Evolutionary conservation across 495 filamentous ascomycete species (phyloP).

Genomic region (Penicillium manginii): DNA sequence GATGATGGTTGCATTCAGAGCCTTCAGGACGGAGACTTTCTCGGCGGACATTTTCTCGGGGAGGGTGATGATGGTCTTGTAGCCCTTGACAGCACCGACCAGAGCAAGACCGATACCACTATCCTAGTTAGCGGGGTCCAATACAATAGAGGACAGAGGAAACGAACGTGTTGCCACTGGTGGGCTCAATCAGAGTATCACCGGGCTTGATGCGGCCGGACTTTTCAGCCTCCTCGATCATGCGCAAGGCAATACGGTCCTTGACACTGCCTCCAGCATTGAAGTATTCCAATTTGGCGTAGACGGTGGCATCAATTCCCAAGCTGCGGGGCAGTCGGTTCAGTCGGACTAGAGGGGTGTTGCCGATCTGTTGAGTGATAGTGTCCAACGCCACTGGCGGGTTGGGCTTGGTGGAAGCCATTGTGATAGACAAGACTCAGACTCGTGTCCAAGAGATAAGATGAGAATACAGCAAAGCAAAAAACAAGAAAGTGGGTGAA

Average conservation of each 20-base stretch:
- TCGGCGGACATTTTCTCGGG: constrained; percentile 99
- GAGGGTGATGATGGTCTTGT: constrained; percentile 97
- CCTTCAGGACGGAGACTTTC: constrained; percentile 92
- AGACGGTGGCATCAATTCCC: constrained; percentile 87
- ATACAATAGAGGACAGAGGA: neutral
- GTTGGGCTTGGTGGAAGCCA: constrained; percentile 24
- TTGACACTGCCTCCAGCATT: constrained; percentile 98
- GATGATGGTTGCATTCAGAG: constrained; percentile 95
- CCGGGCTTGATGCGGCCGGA: constrained; percentile 94
- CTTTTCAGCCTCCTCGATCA: constrained; percentile 95
- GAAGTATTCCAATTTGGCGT: constrained; percentile 95
- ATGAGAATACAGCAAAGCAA: neutral
- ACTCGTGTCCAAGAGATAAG: too few relatives aligned
- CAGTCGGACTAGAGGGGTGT: constrained; percentile 89
- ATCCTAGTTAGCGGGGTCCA: neutral
- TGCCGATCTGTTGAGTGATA: constrained; percentile 79
- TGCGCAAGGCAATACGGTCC: constrained; percentile 93
- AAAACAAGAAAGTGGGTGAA: constrained; percentile 1
- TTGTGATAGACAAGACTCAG: too few relatives aligned
- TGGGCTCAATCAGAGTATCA: constrained; percentile 96
- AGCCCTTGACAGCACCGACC: constrained; percentile 92
- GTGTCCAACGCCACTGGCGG: constrained; percentile 51
- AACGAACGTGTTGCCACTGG: constrained; percentile 89
- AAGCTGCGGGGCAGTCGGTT: constrained; percentile 89
- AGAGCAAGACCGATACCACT: constrained; percentile 93